phyloP scores from a whole-genome alignment of 2,329 filamentous ascomycete species.

The Elsinoe australis region DNA sequence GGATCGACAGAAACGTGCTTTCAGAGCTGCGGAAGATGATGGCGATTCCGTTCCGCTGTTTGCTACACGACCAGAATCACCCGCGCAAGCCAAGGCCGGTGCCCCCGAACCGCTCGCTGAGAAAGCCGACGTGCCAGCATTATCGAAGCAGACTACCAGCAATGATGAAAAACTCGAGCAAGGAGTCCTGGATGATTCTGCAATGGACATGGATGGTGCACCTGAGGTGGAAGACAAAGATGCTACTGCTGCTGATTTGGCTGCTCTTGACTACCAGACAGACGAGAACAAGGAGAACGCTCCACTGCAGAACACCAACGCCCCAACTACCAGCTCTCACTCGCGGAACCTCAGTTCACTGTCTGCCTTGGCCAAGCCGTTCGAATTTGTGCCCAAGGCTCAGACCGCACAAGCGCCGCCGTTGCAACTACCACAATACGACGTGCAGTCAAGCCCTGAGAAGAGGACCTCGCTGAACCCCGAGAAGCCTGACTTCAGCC shows the following conservation, averaged over 20 bases:
- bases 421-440: slow-evolving; percentile 12
- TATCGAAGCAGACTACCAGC: background rate
- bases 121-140: background rate
- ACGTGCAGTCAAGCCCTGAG: background rate
- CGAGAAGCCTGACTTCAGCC: slow-evolving; percentile 20
- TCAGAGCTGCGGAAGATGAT: slow-evolving; percentile 55
- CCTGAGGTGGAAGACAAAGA: background rate
- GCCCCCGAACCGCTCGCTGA: background rate
- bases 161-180: background rate
- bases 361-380: slow-evolving; percentile 64
- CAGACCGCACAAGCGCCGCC: slow-evolving; percentile 12
- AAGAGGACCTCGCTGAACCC: background rate
- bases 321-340: background rate
- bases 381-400: slow-evolving; percentile 37
- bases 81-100: background rate
- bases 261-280: slow-evolving; percentile 5
- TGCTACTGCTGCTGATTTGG: background rate
- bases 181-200: background rate
- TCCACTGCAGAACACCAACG: background rate
- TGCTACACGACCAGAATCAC: slow-evolving; percentile 42
- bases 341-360: slow-evolving; percentile 42
- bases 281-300: slow-evolving; percentile 13
- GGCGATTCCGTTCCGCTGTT: slow-evolving; percentile 70
- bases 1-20: slow-evolving; percentile 67
- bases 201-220: background rate